Conservation (phyloP, 148 eudicot species). For the Drosera capensis region DNA sequence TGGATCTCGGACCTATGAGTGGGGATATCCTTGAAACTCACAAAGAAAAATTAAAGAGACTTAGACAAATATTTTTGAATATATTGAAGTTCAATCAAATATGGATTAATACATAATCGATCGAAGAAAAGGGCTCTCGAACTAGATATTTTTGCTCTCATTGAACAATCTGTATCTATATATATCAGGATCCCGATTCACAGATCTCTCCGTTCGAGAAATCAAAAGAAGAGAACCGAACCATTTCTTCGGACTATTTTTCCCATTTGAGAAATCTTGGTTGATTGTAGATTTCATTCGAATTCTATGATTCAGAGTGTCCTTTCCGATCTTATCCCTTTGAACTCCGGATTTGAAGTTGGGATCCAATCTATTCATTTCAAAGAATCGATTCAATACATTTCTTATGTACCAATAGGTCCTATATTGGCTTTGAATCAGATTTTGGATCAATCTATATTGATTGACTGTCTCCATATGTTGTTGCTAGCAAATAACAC, state of each 20-base stretch:
- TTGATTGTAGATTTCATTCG: neutral
- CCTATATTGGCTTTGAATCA: no score
- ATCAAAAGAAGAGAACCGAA: neutral
- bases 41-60: no score
- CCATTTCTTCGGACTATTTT: neutral
- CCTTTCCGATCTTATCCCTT: constrained; percentile 7
- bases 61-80: no score
- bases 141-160: neutral
- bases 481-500: no score
- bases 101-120: no score
- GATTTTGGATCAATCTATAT: no score
- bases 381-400: neutral
- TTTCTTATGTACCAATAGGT: neutral
- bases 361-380: neutral
- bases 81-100: no score
- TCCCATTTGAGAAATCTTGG: neutral
- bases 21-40: no score
- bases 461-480: no score
- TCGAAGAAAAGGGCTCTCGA: no score
- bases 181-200: neutral
- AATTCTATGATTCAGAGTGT: constrained; percentile 7
- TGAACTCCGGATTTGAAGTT: constrained; percentile 9
- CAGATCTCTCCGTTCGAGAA: neutral
- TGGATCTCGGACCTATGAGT: no score
- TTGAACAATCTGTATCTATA: neutral